phyloP scores from a whole-genome alignment of 805 yeast genomes.

The Sugiyamaella lignohabitans region DNA sequence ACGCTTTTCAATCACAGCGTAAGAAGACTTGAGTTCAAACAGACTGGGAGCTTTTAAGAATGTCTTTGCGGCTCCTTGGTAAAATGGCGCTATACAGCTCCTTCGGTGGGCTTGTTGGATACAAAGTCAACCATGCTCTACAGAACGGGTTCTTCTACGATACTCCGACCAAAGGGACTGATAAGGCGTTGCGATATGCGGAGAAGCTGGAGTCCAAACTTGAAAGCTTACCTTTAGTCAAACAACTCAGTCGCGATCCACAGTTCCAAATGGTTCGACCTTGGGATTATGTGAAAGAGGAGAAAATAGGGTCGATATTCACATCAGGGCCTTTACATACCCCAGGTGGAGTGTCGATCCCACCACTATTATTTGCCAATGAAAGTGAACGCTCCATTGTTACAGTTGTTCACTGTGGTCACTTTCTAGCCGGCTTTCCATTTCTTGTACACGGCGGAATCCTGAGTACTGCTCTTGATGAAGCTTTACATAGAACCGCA shows the following conservation, averaged over 20 bases:
- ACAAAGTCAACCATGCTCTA: background rate
- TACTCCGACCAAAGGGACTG: background rate
- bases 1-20: too few species aligned
- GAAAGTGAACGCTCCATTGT: conserved; percentile 51
- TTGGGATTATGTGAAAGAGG: conserved; percentile 6
- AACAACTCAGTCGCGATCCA: conserved; percentile 3
- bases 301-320: conserved; percentile 22
- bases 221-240: background rate
- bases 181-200: background rate
- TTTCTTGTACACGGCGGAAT: conserved; percentile 86
- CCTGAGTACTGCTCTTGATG: conserved; percentile 72
- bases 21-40: too few species aligned
- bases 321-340: conserved; percentile 49
- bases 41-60: too few species aligned
- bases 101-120: background rate
- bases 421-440: conserved; percentile 78
- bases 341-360: conserved; percentile 75
- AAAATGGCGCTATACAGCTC: too few species aligned
- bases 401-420: conserved; percentile 70
- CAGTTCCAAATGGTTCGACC: conserved; percentile 4
- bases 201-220: conserved; percentile 8
- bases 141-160: background rate
- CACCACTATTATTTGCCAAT: conserved; percentile 64
- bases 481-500: conserved; percentile 40
- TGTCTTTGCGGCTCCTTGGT: too few species aligned